Percentiles rank a stretch among this genome's conserved stretches.
phyloP scores from a whole-genome alignment of 2,329 filamentous ascomycete genomes.

The Didymella pinodella region DNA sequence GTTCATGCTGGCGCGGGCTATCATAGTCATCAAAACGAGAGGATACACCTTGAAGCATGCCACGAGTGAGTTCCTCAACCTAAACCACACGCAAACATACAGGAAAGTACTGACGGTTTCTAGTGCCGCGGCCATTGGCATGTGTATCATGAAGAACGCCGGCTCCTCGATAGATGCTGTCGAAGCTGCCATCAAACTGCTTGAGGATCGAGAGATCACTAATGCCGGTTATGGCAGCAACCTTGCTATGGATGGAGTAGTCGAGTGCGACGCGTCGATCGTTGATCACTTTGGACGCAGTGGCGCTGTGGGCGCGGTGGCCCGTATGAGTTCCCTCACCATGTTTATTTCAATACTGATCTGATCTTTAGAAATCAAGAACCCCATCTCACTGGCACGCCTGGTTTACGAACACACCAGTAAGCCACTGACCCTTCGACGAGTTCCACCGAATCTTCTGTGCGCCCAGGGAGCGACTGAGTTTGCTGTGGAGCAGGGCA shows the following conservation, averaged over 20 bases:
- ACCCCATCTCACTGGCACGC: slow-evolving; percentile 88
- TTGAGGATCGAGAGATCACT: slow-evolving; percentile 95
- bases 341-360: neutral
- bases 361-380: slow-evolving; percentile 75
- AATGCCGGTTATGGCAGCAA: slow-evolving; percentile 98
- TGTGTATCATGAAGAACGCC: slow-evolving; percentile 80
- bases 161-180: slow-evolving; percentile 86
- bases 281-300: slow-evolving; percentile 91
- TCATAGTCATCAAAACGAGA: slow-evolving; percentile 87
- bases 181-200: slow-evolving; percentile 83
- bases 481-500: slow-evolving; percentile 83
- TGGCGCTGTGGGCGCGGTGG: slow-evolving; percentile 89
- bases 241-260: slow-evolving; percentile 84
- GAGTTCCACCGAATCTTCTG: slow-evolving; percentile 91
- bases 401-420: slow-evolving; percentile 80
- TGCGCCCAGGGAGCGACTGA: slow-evolving; percentile 84
- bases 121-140: slow-evolving; percentile 83
- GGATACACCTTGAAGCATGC: slow-evolving; percentile 83
- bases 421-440: slow-evolving; percentile 78
- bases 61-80: slow-evolving; percentile 71
- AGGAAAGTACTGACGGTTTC: slow-evolving; percentile 18
- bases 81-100: neutral
- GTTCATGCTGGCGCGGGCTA: slow-evolving; percentile 96
- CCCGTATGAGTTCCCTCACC: slow-evolving; percentile 67
- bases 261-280: slow-evolving; percentile 94